A percentile compares a stretch with the other conserved stretches of the same genome.
Evolutionary conservation across 129 eudicot genomes (phyloP).

Genomic region (Centaurea solstitialis): DNA sequence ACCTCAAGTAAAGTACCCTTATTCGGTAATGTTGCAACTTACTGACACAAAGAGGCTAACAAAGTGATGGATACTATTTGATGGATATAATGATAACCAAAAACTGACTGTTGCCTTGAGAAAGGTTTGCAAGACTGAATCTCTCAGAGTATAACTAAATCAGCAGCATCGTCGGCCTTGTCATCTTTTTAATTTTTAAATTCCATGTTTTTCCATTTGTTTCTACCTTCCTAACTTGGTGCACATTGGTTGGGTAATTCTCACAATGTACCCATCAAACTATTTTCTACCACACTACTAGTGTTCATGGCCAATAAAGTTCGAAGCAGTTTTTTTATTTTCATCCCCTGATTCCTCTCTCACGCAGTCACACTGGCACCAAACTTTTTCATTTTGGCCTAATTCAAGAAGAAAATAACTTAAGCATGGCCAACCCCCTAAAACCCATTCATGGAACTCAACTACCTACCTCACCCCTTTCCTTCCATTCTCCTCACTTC

Average conservation of each 20-base stretch:
- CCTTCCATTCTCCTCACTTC: not conserved
- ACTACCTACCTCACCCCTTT: not conserved
- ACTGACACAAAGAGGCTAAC: not conserved
- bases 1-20: not conserved
- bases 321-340: not conserved
- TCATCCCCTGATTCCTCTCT: too few species aligned
- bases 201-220: not conserved
- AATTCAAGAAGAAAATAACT: not conserved
- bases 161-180: not conserved
- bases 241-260: not conserved
- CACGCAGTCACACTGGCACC: not conserved
- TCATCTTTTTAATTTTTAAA: not conserved
- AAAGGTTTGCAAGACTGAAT: not conserved
- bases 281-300: not conserved
- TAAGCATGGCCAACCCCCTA: not conserved
- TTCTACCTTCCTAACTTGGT: not conserved
- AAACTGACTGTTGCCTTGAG: not conserved
- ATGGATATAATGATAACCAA: not conserved
- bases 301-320: not conserved
- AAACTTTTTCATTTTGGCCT: not conserved
- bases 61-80: not conserved
- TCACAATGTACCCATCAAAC: not conserved
- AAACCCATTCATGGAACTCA: not conserved
- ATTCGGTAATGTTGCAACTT: not conserved
- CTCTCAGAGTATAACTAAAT: not conserved